Conservation (phyloP, 2,329 filamentous ascomycete genomes). For the Colletotrichum salicis region DNA sequence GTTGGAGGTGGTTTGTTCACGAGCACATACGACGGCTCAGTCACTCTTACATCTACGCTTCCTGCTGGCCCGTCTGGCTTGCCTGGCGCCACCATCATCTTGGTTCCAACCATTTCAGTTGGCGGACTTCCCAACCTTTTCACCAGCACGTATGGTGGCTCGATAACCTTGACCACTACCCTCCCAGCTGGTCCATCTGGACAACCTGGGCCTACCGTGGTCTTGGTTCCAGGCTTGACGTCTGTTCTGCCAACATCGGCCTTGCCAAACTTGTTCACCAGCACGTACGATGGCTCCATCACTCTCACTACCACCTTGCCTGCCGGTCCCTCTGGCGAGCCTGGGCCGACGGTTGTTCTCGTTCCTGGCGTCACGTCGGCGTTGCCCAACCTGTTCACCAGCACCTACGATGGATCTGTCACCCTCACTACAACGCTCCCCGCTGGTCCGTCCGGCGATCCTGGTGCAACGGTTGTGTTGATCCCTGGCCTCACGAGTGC, state of each 20-base stretch:
- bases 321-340: not conserved
- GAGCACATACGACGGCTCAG: conserved; percentile 7
- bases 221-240: not conserved
- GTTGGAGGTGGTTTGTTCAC: not conserved
- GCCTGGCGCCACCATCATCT: not conserved
- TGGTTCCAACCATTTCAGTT: not conserved
- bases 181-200: not conserved
- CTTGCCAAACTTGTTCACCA: not conserved
- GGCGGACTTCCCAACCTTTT: not conserved
- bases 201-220: not conserved
- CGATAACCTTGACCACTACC: not conserved
- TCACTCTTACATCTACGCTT: not conserved
- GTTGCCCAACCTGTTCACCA: not conserved
- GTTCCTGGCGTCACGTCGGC: not conserved
- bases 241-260: not conserved
- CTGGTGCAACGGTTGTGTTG: not conserved
- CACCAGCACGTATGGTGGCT: conserved; percentile 7
- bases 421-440: not conserved
- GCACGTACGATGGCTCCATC: not conserved
- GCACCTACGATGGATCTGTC: not conserved
- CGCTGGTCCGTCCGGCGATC: not conserved
- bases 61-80: not conserved
- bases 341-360: not conserved
- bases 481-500: not conserved
- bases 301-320: not conserved